phyloP scores from a whole-genome alignment of 2,329 filamentous ascomycete genomes.

The Claviceps citrina region DNA sequence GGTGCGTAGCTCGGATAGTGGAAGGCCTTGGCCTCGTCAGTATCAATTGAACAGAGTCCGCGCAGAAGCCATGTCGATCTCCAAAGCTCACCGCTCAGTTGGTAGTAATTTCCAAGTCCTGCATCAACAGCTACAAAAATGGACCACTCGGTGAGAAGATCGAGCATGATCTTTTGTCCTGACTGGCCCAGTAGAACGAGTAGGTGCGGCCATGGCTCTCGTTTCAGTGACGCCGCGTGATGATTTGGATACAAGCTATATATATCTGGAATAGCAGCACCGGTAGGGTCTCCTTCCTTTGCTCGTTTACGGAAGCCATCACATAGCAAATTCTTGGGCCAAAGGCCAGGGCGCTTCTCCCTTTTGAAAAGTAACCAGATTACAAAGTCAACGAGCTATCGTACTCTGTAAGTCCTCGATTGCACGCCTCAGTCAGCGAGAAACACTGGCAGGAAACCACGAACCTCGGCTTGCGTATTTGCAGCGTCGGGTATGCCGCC shows the following conservation, averaged over 20 bases:
- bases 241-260: conserved; percentile 50
- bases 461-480: conserved; percentile 50
- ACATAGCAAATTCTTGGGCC: conserved; percentile 62
- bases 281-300: conserved; percentile 14
- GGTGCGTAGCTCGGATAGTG: conserved; percentile 31
- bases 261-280: conserved; percentile 47
- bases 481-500: conserved; percentile 26
- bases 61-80: conserved; percentile 2
- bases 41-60: not conserved
- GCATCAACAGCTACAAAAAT: conserved; percentile 52
- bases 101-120: conserved; percentile 52
- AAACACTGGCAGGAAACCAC: not conserved
- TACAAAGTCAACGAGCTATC: conserved; percentile 60
- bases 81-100: conserved; percentile 54
- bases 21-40: conserved; percentile 23
- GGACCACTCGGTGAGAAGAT: conserved; percentile 61
- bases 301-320: conserved; percentile 56
- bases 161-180: conserved; percentile 63
- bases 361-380: conserved; percentile 64
- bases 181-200: conserved; percentile 58
- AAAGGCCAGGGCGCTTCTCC: conserved; percentile 26
- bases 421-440: not conserved
- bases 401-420: not conserved
- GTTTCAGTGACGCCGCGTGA: conserved; percentile 53
- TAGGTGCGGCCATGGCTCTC: conserved; percentile 58